A percentile compares a stretch with the other conserved stretches of the same genome.
Evolutionary conservation across 1,284 basidiomycete species (phyloP).

Genomic region (Ganoderma multipileum): DNA sequence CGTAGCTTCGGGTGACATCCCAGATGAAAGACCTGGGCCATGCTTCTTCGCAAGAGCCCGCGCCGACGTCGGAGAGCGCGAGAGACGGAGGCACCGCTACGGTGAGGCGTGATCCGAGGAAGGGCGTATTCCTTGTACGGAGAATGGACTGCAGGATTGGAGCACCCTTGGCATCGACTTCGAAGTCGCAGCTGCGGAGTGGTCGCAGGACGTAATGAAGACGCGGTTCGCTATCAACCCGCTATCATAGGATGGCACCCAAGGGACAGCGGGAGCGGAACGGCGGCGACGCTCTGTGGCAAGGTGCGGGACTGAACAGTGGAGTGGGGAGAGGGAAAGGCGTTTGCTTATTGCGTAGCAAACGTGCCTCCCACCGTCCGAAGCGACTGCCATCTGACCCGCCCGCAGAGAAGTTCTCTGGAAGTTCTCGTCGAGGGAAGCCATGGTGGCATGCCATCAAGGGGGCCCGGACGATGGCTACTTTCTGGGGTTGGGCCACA

Average conservation of each 20-base stretch:
- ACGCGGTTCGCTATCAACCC: constrained; percentile 1
- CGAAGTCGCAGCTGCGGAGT: constrained; percentile 6
- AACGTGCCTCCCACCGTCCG: constrained; percentile 9
- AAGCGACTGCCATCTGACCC: constrained; percentile 14
- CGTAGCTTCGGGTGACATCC: neutral
- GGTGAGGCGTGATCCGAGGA: neutral
- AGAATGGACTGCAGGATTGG: neutral
- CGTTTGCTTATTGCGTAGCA: constrained; percentile 6
- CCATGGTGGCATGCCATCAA: neutral
- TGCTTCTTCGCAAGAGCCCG: neutral
- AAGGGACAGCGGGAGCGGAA: constrained; percentile 10
- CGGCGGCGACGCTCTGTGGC: neutral
- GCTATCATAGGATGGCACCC: constrained; percentile 5
- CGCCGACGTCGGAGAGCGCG: neutral
- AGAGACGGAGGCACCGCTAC: neutral
- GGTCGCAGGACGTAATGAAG: constrained; percentile 9
- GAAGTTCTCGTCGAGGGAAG: neutral
- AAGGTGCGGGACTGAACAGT: neutral
- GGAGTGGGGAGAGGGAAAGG: constrained; percentile 3
- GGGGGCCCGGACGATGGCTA: neutral
- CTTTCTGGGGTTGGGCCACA: neutral
- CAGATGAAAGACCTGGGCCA: neutral
- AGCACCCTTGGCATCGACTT: neutral
- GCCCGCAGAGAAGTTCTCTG: neutral
- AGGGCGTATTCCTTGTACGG: neutral